Conservation (phyloP, 1,139 yeast genomes). For the Pichia sp. region DNA sequence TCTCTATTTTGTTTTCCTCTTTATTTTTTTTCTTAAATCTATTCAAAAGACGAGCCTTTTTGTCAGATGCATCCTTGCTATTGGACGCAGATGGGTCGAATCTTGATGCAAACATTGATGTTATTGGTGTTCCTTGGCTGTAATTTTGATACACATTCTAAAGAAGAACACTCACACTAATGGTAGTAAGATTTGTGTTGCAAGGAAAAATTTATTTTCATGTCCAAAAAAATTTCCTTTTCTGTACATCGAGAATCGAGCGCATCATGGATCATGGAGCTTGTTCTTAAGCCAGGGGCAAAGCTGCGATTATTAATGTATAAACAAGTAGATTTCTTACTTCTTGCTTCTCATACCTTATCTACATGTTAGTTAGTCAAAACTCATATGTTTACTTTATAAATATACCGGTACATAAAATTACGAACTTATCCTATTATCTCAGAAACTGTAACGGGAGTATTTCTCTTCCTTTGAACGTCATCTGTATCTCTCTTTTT, state of each 20-base stretch:
- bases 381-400: neutral
- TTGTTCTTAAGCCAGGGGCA: too few species aligned
- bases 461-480: neutral
- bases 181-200: too few species aligned
- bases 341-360: too few species aligned
- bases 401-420: neutral
- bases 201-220: neutral
- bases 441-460: conserved; percentile 6
- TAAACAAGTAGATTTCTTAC: too few species aligned
- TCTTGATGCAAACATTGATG: conserved; percentile 68
- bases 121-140: too few species aligned
- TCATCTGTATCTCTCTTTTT: neutral
- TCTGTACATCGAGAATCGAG: neutral
- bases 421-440: neutral
- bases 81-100: conserved; percentile 46
- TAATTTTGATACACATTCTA: too few species aligned
- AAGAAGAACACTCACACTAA: too few species aligned
- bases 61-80: neutral
- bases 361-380: too few species aligned
- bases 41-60: conserved; percentile 3
- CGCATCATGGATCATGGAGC: too few species aligned
- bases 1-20: conserved; percentile 4
- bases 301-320: too few species aligned
- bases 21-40: conserved; percentile 5
- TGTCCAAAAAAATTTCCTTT: conserved; percentile 5